A percentile compares a stretch with the other conserved stretches of the same genome.
phyloP scores from a whole-genome alignment of 306 rosid species.

The Ammopiptanthus mongolicus region DNA sequence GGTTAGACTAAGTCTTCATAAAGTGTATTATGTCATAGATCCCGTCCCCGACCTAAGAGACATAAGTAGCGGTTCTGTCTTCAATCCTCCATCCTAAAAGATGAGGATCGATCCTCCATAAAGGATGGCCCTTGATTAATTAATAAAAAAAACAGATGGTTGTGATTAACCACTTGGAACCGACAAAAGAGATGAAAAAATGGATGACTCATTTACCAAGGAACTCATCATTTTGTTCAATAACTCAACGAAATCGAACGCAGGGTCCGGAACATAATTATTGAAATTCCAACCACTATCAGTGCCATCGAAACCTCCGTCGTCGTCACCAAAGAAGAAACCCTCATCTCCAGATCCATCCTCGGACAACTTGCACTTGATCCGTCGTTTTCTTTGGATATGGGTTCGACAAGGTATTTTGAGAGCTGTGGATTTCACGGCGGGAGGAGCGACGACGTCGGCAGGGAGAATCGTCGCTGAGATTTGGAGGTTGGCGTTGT shows the following conservation, averaged over 20 bases:
- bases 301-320: conserved; percentile 25
- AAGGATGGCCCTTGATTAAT: no score
- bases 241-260: conserved; percentile 79
- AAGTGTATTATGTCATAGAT: no score
- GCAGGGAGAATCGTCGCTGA: conserved; percentile 57
- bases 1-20: no score
- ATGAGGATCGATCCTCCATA: no score
- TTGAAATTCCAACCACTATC: conserved; percentile 72
- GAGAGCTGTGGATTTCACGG: conserved; percentile 40
- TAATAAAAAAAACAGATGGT: no score
- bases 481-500: conserved; percentile 38
- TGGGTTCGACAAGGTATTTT: conserved; percentile 44
- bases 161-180: no score
- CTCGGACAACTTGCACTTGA: conserved; percentile 40
- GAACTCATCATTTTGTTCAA: no score
- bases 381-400: conserved; percentile 56
- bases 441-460: conserved; percentile 72
- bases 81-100: no score
- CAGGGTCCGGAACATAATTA: conserved; percentile 60
- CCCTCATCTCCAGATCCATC: conserved; percentile 46
- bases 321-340: conserved; percentile 44
- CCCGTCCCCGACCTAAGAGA: no score
- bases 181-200: no score
- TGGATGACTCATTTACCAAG: no score
- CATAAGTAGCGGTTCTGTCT: no score